Conservation (phyloP, 2,329 filamentous ascomycete genomes). For the Cladosporium sp. region DNA sequence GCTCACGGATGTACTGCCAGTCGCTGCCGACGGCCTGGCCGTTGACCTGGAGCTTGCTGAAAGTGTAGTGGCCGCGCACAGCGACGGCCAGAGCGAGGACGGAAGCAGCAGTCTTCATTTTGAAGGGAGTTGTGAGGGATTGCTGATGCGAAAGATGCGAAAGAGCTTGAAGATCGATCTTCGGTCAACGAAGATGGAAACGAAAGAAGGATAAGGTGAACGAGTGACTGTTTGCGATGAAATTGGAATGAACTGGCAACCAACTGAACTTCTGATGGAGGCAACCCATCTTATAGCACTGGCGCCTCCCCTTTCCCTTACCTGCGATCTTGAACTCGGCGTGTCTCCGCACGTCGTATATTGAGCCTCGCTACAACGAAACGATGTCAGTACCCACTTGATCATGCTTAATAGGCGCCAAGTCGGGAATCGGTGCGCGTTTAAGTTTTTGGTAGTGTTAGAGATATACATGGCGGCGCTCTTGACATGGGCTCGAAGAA, state of each 20-base stretch:
- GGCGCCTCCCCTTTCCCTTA: not conserved
- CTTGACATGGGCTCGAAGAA: not conserved
- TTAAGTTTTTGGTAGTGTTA: not conserved
- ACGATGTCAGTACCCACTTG: not conserved
- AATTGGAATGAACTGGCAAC: not conserved
- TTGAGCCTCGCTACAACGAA: not conserved
- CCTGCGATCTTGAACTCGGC: not conserved
- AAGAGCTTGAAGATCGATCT: constrained; percentile 1
- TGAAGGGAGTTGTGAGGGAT: constrained; percentile 15
- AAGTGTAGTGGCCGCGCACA: constrained; percentile 31
- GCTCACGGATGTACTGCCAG: constrained; percentile 42
- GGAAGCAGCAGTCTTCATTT: constrained; percentile 30
- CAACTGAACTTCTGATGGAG: not conserved
- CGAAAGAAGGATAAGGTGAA: constrained; percentile 3
- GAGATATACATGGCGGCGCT: constrained; percentile 4
- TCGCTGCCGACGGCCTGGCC: constrained; percentile 32
- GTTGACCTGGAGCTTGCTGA: constrained; percentile 37
- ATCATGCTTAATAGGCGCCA: constrained; percentile 3
- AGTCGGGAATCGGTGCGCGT: not conserved
- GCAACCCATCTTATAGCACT: not conserved
- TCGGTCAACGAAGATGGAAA: constrained; percentile 11
- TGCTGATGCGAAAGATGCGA: not conserved
- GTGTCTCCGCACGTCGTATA: not conserved
- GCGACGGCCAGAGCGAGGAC: constrained; percentile 24
- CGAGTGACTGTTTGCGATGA: constrained; percentile 3